phyloP scores from a whole-genome alignment of 495 filamentous ascomycete genomes.

The Penicillium nucicola region DNA sequence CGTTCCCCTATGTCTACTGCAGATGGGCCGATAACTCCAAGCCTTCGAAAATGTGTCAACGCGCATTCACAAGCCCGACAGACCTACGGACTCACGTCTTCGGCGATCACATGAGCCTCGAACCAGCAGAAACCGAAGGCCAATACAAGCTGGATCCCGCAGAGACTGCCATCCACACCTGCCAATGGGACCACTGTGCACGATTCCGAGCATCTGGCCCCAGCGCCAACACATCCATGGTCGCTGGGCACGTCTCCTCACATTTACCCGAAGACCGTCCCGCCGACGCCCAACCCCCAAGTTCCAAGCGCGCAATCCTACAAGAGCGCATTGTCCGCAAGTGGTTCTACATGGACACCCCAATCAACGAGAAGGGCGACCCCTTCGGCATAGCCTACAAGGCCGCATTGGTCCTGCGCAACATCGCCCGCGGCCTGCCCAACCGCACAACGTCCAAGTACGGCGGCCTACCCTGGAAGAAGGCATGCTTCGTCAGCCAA shows the following conservation, averaged over 20 bases:
- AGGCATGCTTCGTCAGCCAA: constrained; percentile 39
- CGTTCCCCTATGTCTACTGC: constrained; percentile 53
- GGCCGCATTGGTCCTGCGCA: constrained; percentile 80
- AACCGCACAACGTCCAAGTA: constrained; percentile 30
- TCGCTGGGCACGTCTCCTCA: constrained; percentile 47
- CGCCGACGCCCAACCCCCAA: constrained; percentile 41
- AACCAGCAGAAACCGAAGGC: constrained; percentile 45
- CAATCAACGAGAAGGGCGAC: constrained; percentile 75
- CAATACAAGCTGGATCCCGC: constrained; percentile 46
- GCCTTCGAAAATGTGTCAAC: constrained; percentile 50
- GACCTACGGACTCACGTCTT: constrained; percentile 75
- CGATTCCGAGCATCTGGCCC: constrained; percentile 38
- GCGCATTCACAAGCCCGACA: constrained; percentile 57
- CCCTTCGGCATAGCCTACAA: constrained; percentile 82
- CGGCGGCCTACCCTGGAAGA: constrained; percentile 39
- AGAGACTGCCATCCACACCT: constrained; percentile 35
- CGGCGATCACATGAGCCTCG: constrained; percentile 60
- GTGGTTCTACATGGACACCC: constrained; percentile 59
- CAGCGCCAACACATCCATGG: constrained; percentile 41
- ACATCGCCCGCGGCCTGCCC: constrained; percentile 74
- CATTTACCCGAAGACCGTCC: constrained; percentile 53
- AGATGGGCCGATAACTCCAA: constrained; percentile 49
- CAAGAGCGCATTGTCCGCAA: constrained; percentile 43
- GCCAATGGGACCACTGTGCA: constrained; percentile 38
- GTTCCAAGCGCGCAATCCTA: constrained; percentile 37